Percentiles rank a stretch among this genome's conserved stretches.
Evolutionary conservation across 768 basidiomycete species (phyloP).

Genomic region (Multifurca ochricompacta): DNA sequence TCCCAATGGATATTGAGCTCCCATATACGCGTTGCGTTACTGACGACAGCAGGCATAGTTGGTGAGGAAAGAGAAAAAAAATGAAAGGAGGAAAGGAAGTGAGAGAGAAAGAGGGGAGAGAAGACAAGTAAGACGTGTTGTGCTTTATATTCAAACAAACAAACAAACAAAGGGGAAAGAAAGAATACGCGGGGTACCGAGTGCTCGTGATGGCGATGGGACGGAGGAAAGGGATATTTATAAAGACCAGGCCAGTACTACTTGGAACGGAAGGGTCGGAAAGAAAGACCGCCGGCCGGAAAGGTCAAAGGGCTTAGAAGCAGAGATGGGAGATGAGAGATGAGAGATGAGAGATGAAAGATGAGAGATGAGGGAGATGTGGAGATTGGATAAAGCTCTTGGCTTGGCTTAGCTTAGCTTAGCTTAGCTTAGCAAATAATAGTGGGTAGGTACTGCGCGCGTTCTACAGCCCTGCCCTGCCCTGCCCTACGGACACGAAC

Average conservation of each 20-base stretch:
- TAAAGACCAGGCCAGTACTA: too few relatives aligned
- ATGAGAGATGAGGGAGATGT: too few relatives aligned
- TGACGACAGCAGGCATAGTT: slow-evolving; percentile 42
- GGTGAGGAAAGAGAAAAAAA: slow-evolving; percentile 1
- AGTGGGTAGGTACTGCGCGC: not conserved
- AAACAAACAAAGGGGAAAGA: slow-evolving; percentile 1
- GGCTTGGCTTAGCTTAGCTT: too few relatives aligned
- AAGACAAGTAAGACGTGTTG: not conserved
- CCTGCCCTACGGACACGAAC: too few relatives aligned
- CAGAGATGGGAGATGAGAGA: too few relatives aligned
- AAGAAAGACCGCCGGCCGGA: slow-evolving; percentile 14
- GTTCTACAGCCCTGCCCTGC: too few relatives aligned
- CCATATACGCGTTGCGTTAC: slow-evolving; percentile 64
- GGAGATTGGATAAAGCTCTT: not conserved
- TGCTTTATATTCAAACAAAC: slow-evolving; percentile 2
- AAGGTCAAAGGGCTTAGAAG: slow-evolving; percentile 7
- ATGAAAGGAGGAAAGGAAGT: not conserved
- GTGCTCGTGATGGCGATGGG: slow-evolving; percentile 2
- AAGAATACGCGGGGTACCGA: slow-evolving; percentile 1
- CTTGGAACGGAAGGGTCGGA: slow-evolving; percentile 15
- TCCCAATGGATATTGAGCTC: slow-evolving; percentile 60
- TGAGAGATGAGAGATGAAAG: too few relatives aligned
- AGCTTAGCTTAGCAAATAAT: not conserved
- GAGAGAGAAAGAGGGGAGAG: not conserved
- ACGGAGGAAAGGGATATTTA: slow-evolving; percentile 15